Percentiles rank a stretch among this genome's conserved stretches.
Conservation (phyloP, 257 asterid genomes). For the Datura wrightii region DNA sequence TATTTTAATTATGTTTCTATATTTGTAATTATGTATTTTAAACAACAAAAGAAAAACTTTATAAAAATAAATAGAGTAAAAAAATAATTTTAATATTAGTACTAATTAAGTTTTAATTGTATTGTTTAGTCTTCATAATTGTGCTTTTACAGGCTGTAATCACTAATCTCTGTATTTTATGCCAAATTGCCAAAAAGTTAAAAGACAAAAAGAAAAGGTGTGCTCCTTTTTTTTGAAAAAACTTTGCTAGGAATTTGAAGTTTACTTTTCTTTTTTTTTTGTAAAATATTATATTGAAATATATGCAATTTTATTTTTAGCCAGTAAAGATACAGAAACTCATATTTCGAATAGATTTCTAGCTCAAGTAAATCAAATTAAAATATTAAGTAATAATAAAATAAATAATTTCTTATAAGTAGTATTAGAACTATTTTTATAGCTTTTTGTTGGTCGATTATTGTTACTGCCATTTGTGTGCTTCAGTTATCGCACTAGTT, state of each 20-base stretch:
- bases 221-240: not conserved
- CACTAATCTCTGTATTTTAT: constrained; percentile 22
- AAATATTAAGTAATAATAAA: not conserved
- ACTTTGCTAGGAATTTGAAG: not conserved
- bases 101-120: not conserved
- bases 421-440: not conserved
- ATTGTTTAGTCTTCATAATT: not conserved
- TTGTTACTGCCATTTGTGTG: not conserved
- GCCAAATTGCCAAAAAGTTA: not conserved
- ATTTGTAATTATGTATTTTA: not conserved
- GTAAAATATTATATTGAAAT: too few relatives aligned
- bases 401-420: not conserved
- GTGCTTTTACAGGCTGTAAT: constrained; percentile 1
- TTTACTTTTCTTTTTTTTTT: not conserved
- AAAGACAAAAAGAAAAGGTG: not conserved
- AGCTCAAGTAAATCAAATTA: not conserved
- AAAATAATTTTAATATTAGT: not conserved
- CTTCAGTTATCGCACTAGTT: not conserved
- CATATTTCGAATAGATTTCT: too few relatives aligned
- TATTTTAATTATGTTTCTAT: not conserved
- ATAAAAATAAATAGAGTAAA: not conserved
- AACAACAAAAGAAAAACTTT: not conserved
- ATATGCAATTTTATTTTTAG: too few relatives aligned
- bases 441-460: not conserved
- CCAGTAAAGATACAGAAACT: too few relatives aligned